Evolutionary conservation across 345 rosid species (phyloP), one percentile per base, ranked within the genome.

Genomic region (Turnera subulata): DNA sequence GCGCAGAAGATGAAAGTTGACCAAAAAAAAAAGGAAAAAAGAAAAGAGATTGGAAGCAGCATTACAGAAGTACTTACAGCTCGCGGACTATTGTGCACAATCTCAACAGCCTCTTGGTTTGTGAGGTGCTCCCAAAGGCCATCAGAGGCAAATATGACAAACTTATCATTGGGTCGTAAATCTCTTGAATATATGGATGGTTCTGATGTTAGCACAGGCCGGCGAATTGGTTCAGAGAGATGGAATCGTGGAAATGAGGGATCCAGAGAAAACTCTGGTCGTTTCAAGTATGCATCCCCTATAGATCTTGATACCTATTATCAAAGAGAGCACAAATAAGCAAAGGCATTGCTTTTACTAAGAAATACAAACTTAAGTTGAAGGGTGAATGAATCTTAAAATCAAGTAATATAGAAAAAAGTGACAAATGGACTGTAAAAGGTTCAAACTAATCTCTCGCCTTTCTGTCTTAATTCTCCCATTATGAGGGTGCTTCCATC

Each of bases 251-350:
- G 96, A 80, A 84, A 86, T 24, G 91, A 83, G 55, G 94, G 84
- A 63, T 82, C 86, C 1, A 89, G 76, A n/a, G 94, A 83, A 71
- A 86, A 89, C 80, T 87, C 97, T 4, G 91, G 89, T 32, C 74
- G 71, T 74, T 93, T 93, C 73, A 93, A 77, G 79, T 86, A 87
- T n/a, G 97, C 97, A 71, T 93, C 99, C 35, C 99, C 99, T 11
- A 89, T 89, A 11, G 99, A 82, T 77, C 96, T 85, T 18, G 97
- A 86, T 16, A 93, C 96, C 99, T 93, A 65, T 6, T 52, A 44
- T 1, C 50, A 56, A 46, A 11, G 18, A n/a, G 51, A 58, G 9
- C 20, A 62, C 19, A 33, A 58, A 65, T 21, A 37, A 56, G 21
- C 13, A 6, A 6, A 42, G 25, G 33, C 29, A 20, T 32, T 56